Evolutionary conservation across 495 filamentous ascomycete genomes (phyloP), one percentile per base, ranked within the genome.

Genomic region (Aspergillus olivimuriae): DNA sequence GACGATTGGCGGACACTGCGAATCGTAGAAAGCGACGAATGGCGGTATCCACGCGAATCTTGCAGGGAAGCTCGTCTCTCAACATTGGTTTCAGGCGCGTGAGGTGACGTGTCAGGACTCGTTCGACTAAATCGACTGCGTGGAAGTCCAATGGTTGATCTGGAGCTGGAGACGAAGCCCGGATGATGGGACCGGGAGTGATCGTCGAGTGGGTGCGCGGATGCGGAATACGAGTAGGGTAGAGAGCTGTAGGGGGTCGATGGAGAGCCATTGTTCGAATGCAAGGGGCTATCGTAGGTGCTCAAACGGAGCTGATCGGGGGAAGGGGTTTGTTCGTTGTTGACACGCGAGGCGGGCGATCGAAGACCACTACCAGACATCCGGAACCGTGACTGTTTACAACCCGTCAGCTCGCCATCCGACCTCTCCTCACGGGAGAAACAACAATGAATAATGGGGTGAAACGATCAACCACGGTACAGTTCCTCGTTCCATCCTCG

Each of bases 21-120:
- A 32, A 69, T 62, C 1, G 66, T 64, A 33, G 80, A 80, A 17
- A 84, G 61, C 42, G 70, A 73, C 4, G 76, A 69, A 41, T 75
- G 72, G 45, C 78, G 75, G 41, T 76, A 69, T 2, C 70, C 62
- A 1, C 71, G 73, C 20, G 68, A 42, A 35, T 68, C 66, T 12
- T 69, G 59, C 10, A 66, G 44, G 18, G 77, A 78, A 3, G 69
- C 58, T 33, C 71, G 66, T 44, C 74, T 66, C 34, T 77, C 68
- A 23, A 57, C 54, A 35, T 61, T 62, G 20, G 63, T 44, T 17
- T 60, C 54, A 7, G 68, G 64, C 15, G 65, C 64, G 37, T 72
- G 66, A 2, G 75, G 68, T 10, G 73, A 72, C 10, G 55, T 55
- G 6, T 77, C 74, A 28, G 69, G 62, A 44, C 55, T 63, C 34